A percentile compares a stretch with the other conserved stretches of the same genome.
Conservation (phyloP, 2,329 filamentous ascomycete genomes). For the Neophaeococcomyces mojaviensis region DNA sequence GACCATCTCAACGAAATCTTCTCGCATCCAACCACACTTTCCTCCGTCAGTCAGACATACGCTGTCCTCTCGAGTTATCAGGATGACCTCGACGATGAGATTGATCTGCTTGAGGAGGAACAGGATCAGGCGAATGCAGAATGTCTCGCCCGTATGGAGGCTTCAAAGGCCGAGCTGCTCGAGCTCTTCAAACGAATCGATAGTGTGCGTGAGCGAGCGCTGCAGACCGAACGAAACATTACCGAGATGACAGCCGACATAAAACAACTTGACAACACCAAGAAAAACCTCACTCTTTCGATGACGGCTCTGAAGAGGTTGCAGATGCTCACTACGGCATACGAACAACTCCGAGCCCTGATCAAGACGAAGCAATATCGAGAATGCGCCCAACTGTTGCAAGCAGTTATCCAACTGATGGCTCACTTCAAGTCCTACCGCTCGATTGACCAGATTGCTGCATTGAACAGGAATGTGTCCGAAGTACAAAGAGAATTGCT, state of each 20-base stretch:
- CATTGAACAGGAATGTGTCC: conserved; percentile 81
- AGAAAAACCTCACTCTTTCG: conserved; percentile 88
- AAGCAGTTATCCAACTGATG: conserved; percentile 96
- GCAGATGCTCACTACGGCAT: conserved; percentile 98
- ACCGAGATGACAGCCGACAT: conserved; percentile 99
- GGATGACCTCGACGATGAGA: conserved; percentile 72
- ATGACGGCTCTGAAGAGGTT: conserved; percentile 97
- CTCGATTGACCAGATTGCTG: conserved; percentile 95
- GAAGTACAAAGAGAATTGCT: conserved; percentile 87
- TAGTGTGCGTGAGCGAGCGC: conserved; percentile 76
- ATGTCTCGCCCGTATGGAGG: conserved; percentile 83
- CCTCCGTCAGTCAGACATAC: conserved; percentile 68
- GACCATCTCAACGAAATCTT: conserved; percentile 91
- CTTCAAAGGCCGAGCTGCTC: conserved; percentile 80
- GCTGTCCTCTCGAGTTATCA: conserved; percentile 65
- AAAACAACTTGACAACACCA: conserved; percentile 91
- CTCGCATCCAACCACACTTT: conserved; percentile 76
- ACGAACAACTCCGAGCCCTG: conserved; percentile 82
- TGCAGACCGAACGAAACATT: conserved; percentile 90
- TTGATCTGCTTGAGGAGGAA: conserved; percentile 61
- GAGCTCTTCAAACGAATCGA: conserved; percentile 93
- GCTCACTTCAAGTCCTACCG: conserved; percentile 97
- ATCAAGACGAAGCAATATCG: conserved; percentile 83
- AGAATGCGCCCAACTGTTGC: conserved; percentile 86
- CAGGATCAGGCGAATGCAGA: conserved; percentile 82